phyloP scores from a whole-genome alignment of 495 filamentous ascomycete species.

The Trichoderma gamsii region DNA sequence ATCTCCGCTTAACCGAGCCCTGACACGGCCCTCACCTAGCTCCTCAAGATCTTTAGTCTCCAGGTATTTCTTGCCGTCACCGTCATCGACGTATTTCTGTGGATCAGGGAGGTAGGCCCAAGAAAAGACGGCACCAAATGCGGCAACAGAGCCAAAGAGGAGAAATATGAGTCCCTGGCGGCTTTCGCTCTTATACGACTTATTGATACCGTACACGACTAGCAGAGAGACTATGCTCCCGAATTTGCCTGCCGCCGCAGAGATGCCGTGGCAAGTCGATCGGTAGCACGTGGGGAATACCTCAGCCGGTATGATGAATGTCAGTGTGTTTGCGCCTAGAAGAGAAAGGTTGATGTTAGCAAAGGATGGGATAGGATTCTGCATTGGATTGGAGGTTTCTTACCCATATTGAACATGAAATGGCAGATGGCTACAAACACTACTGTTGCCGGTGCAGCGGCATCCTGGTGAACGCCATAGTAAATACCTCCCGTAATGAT shows the following conservation, averaged over 20 bases:
- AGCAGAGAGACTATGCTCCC: constrained; percentile 63
- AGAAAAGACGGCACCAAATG: constrained; percentile 29
- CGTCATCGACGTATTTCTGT: constrained; percentile 22
- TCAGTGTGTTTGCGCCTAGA: constrained; percentile 71
- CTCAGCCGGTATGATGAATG: constrained; percentile 88
- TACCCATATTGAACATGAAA: constrained; percentile 79
- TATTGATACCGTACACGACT: constrained; percentile 42
- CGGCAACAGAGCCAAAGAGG: constrained; percentile 31
- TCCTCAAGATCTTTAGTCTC: constrained; percentile 31
- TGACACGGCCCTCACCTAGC: constrained; percentile 27
- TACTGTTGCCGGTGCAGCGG: constrained; percentile 43
- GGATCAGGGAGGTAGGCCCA: constrained; percentile 35
- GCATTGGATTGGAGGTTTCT: background rate
- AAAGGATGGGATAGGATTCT: background rate
- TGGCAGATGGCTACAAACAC: constrained; percentile 68
- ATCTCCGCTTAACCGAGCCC: constrained; percentile 26
- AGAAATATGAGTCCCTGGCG: constrained; percentile 32
- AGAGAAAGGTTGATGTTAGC: background rate
- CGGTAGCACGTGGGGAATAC: constrained; percentile 85
- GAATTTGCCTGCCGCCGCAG: constrained; percentile 76
- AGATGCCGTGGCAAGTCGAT: constrained; percentile 79
- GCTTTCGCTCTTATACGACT: constrained; percentile 24
- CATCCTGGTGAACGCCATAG: constrained; percentile 36
- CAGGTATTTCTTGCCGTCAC: constrained; percentile 16
- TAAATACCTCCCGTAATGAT: constrained; percentile 69